Conservation (phyloP, 2,329 filamentous ascomycete genomes). For the Exophiala calicioides region DNA sequence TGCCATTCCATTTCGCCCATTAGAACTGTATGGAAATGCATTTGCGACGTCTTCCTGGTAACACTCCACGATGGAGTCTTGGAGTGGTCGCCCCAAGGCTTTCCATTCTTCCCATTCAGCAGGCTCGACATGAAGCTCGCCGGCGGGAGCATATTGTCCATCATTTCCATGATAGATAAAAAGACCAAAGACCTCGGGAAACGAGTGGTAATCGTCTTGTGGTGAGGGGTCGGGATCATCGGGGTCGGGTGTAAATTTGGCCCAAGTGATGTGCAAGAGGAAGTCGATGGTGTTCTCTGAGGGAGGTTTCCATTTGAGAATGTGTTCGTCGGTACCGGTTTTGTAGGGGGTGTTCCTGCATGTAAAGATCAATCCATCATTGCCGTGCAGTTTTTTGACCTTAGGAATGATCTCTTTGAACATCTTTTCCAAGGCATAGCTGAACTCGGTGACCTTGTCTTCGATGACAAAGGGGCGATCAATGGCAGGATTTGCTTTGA, state of each 20-base stretch:
- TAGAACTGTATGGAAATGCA: neutral
- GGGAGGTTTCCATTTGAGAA: conserved; percentile 96
- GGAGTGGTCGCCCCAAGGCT: conserved; percentile 69
- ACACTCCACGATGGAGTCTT: conserved; percentile 88
- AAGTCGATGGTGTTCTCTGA: conserved; percentile 96
- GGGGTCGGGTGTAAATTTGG: conserved; percentile 66
- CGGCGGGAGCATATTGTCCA: conserved; percentile 66
- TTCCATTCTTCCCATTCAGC: conserved; percentile 86
- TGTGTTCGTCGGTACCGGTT: conserved; percentile 87
- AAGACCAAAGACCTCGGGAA: conserved; percentile 69
- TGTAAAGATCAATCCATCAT: conserved; percentile 98
- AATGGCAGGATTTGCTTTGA: conserved; percentile 73
- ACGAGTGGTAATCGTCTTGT: conserved; percentile 75
- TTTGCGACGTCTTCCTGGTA: conserved; percentile 61
- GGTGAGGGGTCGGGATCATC: conserved; percentile 67
- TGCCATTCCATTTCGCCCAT: conserved; percentile 6
- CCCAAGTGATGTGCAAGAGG: conserved; percentile 75
- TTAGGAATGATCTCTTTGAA: conserved; percentile 81
- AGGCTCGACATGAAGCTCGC: conserved; percentile 67
- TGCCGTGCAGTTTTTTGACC: conserved; percentile 74
- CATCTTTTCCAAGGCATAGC: conserved; percentile 89
- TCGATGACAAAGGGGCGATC: conserved; percentile 73
- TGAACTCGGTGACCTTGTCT: conserved; percentile 85
- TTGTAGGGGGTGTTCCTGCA: conserved; percentile 83
- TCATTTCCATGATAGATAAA: conserved; percentile 66